Conservation (phyloP, 2,329 filamentous ascomycete species). For the Keithomyces neogunnii region DNA sequence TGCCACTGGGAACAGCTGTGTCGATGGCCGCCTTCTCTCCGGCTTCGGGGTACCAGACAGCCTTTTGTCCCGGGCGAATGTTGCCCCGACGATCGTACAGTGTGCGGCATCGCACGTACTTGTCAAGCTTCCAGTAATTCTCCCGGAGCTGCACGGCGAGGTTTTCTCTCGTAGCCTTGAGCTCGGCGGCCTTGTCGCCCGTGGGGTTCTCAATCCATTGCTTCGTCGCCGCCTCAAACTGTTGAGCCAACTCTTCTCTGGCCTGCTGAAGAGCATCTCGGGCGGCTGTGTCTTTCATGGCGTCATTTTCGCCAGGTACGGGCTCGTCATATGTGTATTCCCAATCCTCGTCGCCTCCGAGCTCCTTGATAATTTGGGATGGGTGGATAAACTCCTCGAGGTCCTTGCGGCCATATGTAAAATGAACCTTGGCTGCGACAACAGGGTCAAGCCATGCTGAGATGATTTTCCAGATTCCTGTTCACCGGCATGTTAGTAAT, state of each 20-base stretch:
- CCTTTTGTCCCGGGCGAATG: conserved; percentile 2
- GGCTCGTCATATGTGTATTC: conserved; percentile 59
- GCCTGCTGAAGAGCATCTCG: conserved; percentile 41
- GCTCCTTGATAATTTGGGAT: conserved; percentile 49
- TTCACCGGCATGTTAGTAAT: neutral
- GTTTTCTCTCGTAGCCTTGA: conserved; percentile 29
- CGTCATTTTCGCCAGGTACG: conserved; percentile 47
- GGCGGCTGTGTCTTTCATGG: conserved; percentile 35
- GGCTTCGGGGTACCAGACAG: conserved; percentile 3
- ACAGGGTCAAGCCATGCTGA: conserved; percentile 70
- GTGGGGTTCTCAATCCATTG: conserved; percentile 43
- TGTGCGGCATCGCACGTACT: conserved; percentile 53
- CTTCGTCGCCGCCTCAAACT: conserved; percentile 51
- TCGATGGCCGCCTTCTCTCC: neutral
- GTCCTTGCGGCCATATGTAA: conserved; percentile 54
- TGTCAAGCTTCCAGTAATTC: conserved; percentile 66
- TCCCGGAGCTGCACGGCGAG: conserved; percentile 42
- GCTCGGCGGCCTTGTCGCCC: conserved; percentile 11
- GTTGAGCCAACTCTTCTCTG: conserved; percentile 41
- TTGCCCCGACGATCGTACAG: conserved; percentile 47
- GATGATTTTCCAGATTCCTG: conserved; percentile 51
- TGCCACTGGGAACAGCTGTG: neutral
- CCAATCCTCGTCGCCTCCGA: conserved; percentile 57
- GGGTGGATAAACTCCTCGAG: conserved; percentile 53
- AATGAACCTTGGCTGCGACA: conserved; percentile 64